Evolutionary conservation across 768 basidiomycete species (phyloP).

Genomic region (Hericium erinaceus): DNA sequence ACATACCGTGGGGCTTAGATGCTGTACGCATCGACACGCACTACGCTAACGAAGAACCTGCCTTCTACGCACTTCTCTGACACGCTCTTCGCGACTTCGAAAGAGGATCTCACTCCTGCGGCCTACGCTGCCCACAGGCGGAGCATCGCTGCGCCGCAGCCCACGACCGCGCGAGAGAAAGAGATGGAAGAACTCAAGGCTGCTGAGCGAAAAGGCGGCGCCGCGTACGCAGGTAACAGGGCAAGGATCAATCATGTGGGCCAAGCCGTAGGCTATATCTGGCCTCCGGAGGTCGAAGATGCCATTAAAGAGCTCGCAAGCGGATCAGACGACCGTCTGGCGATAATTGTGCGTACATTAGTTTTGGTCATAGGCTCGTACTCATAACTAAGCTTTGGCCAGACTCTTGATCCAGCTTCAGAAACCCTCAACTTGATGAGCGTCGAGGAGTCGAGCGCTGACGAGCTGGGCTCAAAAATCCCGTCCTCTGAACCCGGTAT

Average conservation of each 20-base stretch:
- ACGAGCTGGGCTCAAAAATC: slow-evolving; percentile 38
- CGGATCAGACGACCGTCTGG: slow-evolving; percentile 39
- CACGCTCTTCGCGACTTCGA: slow-evolving; percentile 70
- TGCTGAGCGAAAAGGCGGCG: slow-evolving; percentile 55
- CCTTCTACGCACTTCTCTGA: slow-evolving; percentile 67
- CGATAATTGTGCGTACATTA: slow-evolving; percentile 48
- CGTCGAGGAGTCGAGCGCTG: slow-evolving; percentile 28
- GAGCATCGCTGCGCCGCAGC: slow-evolving; percentile 69
- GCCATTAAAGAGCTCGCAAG: slow-evolving; percentile 52
- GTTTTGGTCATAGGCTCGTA: not conserved
- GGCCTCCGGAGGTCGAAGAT: slow-evolving; percentile 55
- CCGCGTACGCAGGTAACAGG: slow-evolving; percentile 49
- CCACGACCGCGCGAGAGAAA: slow-evolving; percentile 72
- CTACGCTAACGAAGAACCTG: slow-evolving; percentile 58
- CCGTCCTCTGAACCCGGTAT: slow-evolving; percentile 52
- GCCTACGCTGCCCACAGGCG: slow-evolving; percentile 68
- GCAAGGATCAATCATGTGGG: slow-evolving; percentile 48
- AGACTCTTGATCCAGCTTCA: slow-evolving; percentile 60
- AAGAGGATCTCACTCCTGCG: slow-evolving; percentile 52
- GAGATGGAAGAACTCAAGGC: slow-evolving; percentile 71
- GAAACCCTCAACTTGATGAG: slow-evolving; percentile 49
- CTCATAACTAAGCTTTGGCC: not conserved
- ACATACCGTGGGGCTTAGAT: slow-evolving; percentile 38
- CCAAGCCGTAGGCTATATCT: slow-evolving; percentile 52
- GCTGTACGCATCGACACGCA: slow-evolving; percentile 79